Evolutionary conservation across 129 eudicot genomes (phyloP).

Genomic region (Lactuca sativa): DNA sequence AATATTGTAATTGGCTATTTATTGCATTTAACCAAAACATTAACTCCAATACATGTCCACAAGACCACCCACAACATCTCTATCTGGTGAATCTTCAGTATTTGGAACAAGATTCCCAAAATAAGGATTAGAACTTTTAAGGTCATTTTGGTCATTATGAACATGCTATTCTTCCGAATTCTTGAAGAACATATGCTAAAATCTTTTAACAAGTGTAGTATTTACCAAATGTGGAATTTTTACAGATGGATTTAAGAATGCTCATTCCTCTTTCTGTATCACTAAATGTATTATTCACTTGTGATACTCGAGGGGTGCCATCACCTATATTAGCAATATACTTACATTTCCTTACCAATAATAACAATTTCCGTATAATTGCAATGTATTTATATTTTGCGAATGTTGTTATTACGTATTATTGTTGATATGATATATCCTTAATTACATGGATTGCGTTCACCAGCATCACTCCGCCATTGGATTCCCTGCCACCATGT

Average conservation of each 20-base stretch:
- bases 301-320: conserved; percentile 25
- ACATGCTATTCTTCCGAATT: conserved; percentile 28
- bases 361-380: no score
- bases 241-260: conserved; percentile 24
- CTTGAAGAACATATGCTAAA: conserved; percentile 43
- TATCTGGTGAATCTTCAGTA: not conserved
- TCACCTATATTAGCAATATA: conserved; percentile 24
- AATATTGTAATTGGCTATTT: no score
- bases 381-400: no score
- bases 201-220: conserved; percentile 37
- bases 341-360: no score
- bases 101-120: conserved; percentile 36
- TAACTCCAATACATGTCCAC: conserved; percentile 73
- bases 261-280: conserved; percentile 32
- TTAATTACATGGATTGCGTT: no score
- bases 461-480: no score
- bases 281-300: conserved; percentile 11
- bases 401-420: no score
- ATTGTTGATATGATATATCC: no score
- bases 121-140: conserved; percentile 37
- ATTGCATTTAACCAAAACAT: not conserved
- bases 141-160: conserved; percentile 39
- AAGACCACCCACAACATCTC: conserved; percentile 37
- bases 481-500: no score
- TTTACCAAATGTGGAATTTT: conserved; percentile 42